A percentile compares a stretch with the other conserved stretches of the same genome.
Conservation (phyloP, 2,329 filamentous ascomycete genomes). For the Penicillium griseofulvum region DNA sequence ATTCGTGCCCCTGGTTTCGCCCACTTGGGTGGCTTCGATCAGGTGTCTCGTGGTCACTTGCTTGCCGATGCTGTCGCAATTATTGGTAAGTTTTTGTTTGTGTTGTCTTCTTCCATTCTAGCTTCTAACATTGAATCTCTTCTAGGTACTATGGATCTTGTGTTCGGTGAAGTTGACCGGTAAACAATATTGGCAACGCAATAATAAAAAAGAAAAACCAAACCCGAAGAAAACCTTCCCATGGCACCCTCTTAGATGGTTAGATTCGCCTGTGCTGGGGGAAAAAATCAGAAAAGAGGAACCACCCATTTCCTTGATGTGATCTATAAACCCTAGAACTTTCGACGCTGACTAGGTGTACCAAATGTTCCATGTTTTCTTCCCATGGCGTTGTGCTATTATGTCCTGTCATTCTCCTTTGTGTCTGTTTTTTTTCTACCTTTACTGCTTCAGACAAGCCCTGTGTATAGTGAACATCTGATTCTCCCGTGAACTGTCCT, state of each 20-base stretch:
- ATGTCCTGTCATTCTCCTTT: slow-evolving; percentile 25
- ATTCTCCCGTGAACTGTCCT: slow-evolving; percentile 10
- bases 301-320: slow-evolving; percentile 8
- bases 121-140: slow-evolving; percentile 13
- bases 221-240: slow-evolving; percentile 22
- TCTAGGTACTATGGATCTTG: slow-evolving; percentile 72
- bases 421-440: slow-evolving; percentile 23
- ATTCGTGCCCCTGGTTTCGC: slow-evolving; percentile 96
- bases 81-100: slow-evolving; percentile 59
- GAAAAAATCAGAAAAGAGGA: slow-evolving; percentile 16
- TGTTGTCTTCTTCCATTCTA: not conserved
- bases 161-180: slow-evolving; percentile 70
- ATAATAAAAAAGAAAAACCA: slow-evolving; percentile 22
- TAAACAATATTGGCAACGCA: slow-evolving; percentile 32
- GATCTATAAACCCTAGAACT: slow-evolving; percentile 19
- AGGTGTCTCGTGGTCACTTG: slow-evolving; percentile 86
- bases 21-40: slow-evolving; percentile 90
- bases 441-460: slow-evolving; percentile 23
- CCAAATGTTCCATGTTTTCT: slow-evolving; percentile 26
- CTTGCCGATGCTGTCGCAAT: slow-evolving; percentile 95
- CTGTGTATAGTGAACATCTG: slow-evolving; percentile 34
- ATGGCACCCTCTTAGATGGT: slow-evolving; percentile 23
- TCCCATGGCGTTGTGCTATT: slow-evolving; percentile 37
- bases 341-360: slow-evolving; percentile 22
- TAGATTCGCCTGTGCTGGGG: slow-evolving; percentile 13